Conservation (phyloP, 495 filamentous ascomycete species). For the Penicillium bovifimosum region DNA sequence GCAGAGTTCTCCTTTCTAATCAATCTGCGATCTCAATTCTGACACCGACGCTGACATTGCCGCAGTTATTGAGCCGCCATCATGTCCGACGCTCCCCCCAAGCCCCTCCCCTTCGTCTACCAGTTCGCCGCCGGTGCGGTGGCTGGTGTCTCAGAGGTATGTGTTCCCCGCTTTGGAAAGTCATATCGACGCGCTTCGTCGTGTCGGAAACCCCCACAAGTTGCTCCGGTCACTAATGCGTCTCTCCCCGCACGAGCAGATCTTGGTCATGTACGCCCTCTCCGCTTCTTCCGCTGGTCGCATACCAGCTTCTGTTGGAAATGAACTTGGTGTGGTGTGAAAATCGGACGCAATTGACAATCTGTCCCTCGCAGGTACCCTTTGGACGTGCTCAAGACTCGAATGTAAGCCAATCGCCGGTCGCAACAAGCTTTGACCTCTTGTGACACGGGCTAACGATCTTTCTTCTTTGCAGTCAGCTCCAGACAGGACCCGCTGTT, state of each 20-base stretch:
- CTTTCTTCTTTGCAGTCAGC: conserved; percentile 53
- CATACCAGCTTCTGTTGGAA: not conserved
- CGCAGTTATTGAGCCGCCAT: conserved; percentile 24
- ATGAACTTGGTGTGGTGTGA: not conserved
- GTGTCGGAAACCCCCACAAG: not conserved
- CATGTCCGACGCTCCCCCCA: conserved; percentile 52
- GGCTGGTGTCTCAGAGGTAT: conserved; percentile 87
- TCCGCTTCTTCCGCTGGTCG: not conserved
- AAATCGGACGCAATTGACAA: conserved; percentile 11
- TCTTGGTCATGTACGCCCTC: conserved; percentile 73
- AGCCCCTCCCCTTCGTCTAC: conserved; percentile 78
- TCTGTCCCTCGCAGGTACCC: conserved; percentile 69
- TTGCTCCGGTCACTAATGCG: conserved; percentile 17
- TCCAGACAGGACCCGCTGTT: conserved; percentile 64
- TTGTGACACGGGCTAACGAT: conserved; percentile 10
- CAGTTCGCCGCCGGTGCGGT: conserved; percentile 86
- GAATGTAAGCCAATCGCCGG: conserved; percentile 62
- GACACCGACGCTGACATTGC: not conserved
- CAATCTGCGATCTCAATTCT: not conserved
- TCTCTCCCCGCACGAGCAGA: conserved; percentile 49
- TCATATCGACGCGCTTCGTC: not conserved
- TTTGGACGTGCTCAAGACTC: conserved; percentile 94
- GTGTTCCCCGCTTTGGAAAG: conserved; percentile 12
- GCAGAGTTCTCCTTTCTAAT: not conserved
- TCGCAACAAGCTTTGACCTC: conserved; percentile 12